These are phyloP conservation scores for Tolypocladium guangdongense DNA, from an alignment of 2,329 filamentous ascomycete genomes.

Conservation along the genomic window DNA sequence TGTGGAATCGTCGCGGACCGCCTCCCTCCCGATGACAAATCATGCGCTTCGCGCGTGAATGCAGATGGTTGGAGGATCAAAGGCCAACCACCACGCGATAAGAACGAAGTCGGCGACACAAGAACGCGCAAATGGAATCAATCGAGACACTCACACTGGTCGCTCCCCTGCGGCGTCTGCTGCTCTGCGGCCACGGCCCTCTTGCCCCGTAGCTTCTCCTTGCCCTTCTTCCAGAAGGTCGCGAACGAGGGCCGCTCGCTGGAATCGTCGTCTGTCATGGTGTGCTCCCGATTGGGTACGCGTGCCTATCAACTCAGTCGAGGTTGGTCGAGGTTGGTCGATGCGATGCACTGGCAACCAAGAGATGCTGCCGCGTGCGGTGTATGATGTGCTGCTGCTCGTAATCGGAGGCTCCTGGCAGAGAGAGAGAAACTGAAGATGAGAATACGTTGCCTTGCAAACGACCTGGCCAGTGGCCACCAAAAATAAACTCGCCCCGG, in stretches of 20 bases:
- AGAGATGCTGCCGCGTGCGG: no score
- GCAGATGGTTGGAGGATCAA: background rate
- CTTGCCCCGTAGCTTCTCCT: conserved; percentile 16
- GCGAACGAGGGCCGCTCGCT: conserved; percentile 32
- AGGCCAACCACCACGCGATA: background rate
- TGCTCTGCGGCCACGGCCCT: background rate
- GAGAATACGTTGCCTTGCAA: no score
- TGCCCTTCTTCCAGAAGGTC: conserved; percentile 34
- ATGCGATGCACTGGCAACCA: no score
- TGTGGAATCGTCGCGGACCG: background rate
- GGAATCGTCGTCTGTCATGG: conserved; percentile 8
- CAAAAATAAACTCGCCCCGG: no score
- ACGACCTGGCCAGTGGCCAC: no score
- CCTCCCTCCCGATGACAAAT: background rate
- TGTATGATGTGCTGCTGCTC: background rate
- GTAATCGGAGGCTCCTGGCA: background rate
- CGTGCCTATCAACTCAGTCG: background rate
- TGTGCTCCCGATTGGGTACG: background rate
- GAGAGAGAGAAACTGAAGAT: no score
- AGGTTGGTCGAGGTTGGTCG: no score
- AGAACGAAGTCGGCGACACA: background rate
- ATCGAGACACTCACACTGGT: background rate
- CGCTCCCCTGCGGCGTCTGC: background rate
- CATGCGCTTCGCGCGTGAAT: background rate
- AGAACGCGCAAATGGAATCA: background rate